Conservation (phyloP, 1,284 basidiomycete species). For the Psilocybe mexicana region DNA sequence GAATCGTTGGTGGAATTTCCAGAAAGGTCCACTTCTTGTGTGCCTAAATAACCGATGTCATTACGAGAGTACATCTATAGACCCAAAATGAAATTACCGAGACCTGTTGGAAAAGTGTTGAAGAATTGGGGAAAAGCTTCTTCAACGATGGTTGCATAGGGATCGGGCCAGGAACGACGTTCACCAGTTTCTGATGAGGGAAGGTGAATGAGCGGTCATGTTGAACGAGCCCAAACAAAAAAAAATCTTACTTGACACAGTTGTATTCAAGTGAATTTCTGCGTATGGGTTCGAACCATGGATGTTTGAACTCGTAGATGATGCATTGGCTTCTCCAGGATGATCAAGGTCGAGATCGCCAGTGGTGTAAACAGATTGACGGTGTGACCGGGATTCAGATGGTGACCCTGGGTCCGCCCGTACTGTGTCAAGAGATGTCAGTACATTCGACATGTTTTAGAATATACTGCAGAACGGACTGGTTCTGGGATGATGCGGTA, state of each 20-base stretch:
- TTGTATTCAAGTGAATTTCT: conserved; percentile 1
- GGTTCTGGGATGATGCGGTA: not conserved
- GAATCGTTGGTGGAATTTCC: conserved; percentile 1
- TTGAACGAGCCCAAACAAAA: not conserved
- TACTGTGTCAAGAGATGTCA: not conserved
- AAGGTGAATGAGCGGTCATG: not conserved
- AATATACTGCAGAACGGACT: not conserved
- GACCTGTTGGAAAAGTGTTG: not conserved
- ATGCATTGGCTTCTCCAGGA: not conserved
- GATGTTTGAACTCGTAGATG: not conserved
- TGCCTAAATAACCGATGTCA: conserved; percentile 3
- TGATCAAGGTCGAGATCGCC: not conserved
- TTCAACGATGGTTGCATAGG: conserved; percentile 6
- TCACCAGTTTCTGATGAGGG: conserved; percentile 2
- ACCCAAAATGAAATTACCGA: conserved; percentile 6
- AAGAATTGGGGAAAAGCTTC: conserved; percentile 5
- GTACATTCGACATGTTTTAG: not conserved
- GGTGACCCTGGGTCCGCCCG: conserved; percentile 14
- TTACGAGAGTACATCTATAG: not conserved
- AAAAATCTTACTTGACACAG: conserved; percentile 8
- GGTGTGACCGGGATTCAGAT: conserved; percentile 1
- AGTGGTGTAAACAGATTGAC: conserved; percentile 5
- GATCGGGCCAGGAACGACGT: conserved; percentile 8
- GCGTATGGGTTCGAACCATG: conserved; percentile 6
- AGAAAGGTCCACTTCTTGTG: not conserved